Conservation (phyloP, 2,329 filamentous ascomycete species). For the Boeremia exigua region DNA sequence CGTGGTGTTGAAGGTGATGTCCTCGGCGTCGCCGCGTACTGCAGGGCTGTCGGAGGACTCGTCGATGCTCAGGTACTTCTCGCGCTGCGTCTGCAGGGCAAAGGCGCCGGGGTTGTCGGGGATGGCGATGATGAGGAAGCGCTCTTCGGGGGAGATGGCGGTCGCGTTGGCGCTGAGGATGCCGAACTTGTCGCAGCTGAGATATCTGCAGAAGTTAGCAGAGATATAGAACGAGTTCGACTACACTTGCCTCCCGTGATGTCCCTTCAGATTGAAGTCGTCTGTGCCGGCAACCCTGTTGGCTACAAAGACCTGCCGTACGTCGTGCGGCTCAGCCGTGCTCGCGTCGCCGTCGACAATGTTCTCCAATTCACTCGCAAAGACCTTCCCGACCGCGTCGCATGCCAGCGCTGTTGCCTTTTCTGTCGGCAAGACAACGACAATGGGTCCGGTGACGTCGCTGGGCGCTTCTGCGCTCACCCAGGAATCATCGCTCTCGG, state of each 20-base stretch:
- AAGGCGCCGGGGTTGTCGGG: conserved; percentile 74
- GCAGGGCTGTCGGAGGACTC: conserved; percentile 58
- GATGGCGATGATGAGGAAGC: conserved; percentile 70
- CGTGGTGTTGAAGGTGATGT: conserved; percentile 71
- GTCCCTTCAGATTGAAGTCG: conserved; percentile 83
- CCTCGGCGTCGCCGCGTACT: conserved; percentile 76
- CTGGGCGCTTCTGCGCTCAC: conserved; percentile 77
- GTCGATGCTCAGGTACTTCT: conserved; percentile 71
- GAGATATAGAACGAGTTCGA: not conserved
- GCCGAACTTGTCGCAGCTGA: conserved; percentile 85
- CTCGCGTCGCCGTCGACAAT: conserved; percentile 80
- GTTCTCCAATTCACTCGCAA: conserved; percentile 82
- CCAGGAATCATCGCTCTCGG: conserved; percentile 83
- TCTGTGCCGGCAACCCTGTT: conserved; percentile 84
- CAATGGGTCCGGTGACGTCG: conserved; percentile 81
- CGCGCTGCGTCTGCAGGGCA: conserved; percentile 73
- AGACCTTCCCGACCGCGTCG: conserved; percentile 86
- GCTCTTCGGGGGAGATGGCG: conserved; percentile 83
- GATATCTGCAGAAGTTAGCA: conserved; percentile 64
- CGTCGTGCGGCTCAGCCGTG: conserved; percentile 95
- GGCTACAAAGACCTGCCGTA: conserved; percentile 93
- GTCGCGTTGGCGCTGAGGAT: conserved; percentile 77
- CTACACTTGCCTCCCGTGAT: conserved; percentile 73
- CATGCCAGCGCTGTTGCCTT: conserved; percentile 78
- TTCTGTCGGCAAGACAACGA: conserved; percentile 81